Base-by-base conservation (phyloP, 139 green algal genomes). In the Chlorella ohadii region DNA sequence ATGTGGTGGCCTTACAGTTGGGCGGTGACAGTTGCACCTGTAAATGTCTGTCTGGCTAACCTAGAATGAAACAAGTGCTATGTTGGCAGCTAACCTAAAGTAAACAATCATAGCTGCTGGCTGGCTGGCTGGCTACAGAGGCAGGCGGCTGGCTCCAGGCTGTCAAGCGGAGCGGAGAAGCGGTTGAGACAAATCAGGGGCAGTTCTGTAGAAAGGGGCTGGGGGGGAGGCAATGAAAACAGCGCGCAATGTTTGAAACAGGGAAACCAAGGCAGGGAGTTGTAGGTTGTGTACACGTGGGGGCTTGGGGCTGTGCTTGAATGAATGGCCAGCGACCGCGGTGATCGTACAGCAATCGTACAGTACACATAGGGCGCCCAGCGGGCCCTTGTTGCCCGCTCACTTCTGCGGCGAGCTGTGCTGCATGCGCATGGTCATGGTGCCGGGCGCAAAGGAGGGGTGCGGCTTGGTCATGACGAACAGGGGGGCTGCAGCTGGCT, bases 381-480 rank as follows among this genome's bases (percentile, higher is more conserved):
- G 66, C 36, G 1, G 12, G 36, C 19, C 9, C 16, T 56, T 20
- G 9, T 16, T 33, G 17, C 20, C 19, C 19, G 36, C 15, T 77
- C 31, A 72, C 31, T 34, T 34, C 39, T 77, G 70, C 70, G 33
- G 56, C 19, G 39, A 59, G 59, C 76, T 82, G 76, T 66, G 47
- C 17, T 75, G 76, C 76, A 72, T 72, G 76, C 76, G 76, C 76
- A 82, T 82, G 6, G 56, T 36, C 76, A 72, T 41, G 28, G 63
- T 36, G 3, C 59, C 59, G 1, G 68, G 68, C 33, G 68, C 34
- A 55, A 75, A 51, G 68, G 31, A 38, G 27, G 27, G 5, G 22
- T 38, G 11, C 4, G 25, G 28, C 33, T 57, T 38, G 59, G 59
- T 47, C 57, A 59, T 25, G 20, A 57, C 17, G 16, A 82, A 72